Base-by-base conservation (phyloP, 108 stramenopile species). In the Nitzschia sp. region DNA sequence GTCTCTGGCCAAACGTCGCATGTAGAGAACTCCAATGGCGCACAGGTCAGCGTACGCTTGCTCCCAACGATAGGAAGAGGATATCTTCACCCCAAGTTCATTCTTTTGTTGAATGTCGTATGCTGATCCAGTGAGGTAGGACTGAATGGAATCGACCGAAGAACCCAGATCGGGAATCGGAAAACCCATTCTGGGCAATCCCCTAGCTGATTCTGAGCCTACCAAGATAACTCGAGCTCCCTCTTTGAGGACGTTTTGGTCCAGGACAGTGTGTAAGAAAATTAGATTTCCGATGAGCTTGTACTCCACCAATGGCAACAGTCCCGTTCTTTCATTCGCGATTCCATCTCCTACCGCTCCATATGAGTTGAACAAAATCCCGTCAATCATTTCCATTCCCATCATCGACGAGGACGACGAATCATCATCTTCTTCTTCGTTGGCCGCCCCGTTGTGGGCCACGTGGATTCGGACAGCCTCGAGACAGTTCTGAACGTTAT, bases 171-270 rank as follows among this genome's bases (percentile, higher is more conserved):
- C 29, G 6, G 67, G 67, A 29, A 58, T 55, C 8, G 67, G 67
- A 29, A 68, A 55, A 6, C 56, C 56, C 67, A 68, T 68, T 17
- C 41, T 55, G 0, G 67, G 67, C 35, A 68, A 46, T 29, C 67
- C 67, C n/a, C 67, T 17, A 9, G 67, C 67, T 35, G 67, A 53
- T 58, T 68, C 67, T 17, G 67, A 55, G 11, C 67, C 67, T 15
- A 68, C 54, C 26, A 58, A 2, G 15, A 68, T 56, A 16, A 46
- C 23, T 25, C 67, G 54, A 21, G 48, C 48, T 8, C 19, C 19
- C 4, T 50, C 48, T 21, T 16, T 22, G 21, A 50, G 48, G 19
- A 16, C 21, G 19, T 22, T 8, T 50, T 41, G 19, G 19, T 50
- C 48, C 48, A 50, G 21, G 4, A 50, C 4, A 4, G 21, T 4